phyloP scores from a whole-genome alignment of 2,329 filamentous ascomycete species.

The Fusarium ambrosium region DNA sequence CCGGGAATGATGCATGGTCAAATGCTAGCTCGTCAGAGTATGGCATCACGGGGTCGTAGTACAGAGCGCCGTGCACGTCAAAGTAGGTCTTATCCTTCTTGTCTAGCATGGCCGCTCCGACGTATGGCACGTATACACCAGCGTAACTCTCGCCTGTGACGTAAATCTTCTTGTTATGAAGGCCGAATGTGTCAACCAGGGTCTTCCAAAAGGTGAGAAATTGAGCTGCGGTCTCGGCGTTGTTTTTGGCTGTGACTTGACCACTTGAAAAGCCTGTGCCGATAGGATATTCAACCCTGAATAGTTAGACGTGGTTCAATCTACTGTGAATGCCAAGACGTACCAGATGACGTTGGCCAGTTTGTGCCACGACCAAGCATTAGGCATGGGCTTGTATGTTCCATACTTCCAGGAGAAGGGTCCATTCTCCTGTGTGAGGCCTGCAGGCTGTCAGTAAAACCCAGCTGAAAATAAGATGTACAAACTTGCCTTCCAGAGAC shows the following conservation, averaged over 20 bases:
- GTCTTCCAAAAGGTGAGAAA: slow-evolving; percentile 83
- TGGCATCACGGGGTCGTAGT: slow-evolving; percentile 75
- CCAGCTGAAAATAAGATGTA: background rate
- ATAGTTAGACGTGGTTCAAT: background rate
- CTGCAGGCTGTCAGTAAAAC: slow-evolving; percentile 45
- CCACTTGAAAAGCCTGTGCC: slow-evolving; percentile 77
- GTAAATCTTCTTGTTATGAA: slow-evolving; percentile 76
- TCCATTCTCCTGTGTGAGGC: slow-evolving; percentile 80
- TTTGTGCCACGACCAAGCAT: slow-evolving; percentile 73
- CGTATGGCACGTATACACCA: slow-evolving; percentile 75
- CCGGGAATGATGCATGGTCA: slow-evolving; percentile 19
- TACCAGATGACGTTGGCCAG: slow-evolving; percentile 64
- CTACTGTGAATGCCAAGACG: background rate
- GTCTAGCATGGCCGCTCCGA: slow-evolving; percentile 77
- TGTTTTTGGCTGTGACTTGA: slow-evolving; percentile 69
- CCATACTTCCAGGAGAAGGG: slow-evolving; percentile 78
- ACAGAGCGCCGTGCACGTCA: slow-evolving; percentile 74
- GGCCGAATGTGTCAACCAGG: slow-evolving; percentile 75
- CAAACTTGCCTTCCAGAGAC: background rate
- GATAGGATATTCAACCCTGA: slow-evolving; percentile 73
- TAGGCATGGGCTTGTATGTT: slow-evolving; percentile 73
- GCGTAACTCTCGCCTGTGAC: slow-evolving; percentile 70
- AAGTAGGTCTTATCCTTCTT: slow-evolving; percentile 73
- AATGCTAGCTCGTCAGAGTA: slow-evolving; percentile 59
- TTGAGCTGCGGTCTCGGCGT: slow-evolving; percentile 74